These are phyloP conservation scores for Teunomyces atbi DNA, from an alignment of 805 yeast genomes.

Conservation along the genomic window DNA sequence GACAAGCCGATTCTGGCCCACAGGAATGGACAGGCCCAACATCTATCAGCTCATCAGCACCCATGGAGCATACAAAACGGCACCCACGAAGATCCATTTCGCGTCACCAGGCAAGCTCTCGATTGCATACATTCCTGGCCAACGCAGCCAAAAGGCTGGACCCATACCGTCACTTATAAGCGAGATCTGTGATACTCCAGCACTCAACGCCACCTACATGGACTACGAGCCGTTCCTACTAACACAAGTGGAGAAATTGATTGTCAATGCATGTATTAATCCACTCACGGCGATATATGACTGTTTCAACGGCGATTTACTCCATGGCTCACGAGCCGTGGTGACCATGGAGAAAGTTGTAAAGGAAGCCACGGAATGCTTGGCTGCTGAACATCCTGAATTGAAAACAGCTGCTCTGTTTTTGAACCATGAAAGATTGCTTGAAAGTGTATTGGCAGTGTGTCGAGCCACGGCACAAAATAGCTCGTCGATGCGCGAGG, in stretches of 20 bases:
- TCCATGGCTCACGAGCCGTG: slow-evolving; percentile 34
- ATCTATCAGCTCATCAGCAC: slow-evolving; percentile 74
- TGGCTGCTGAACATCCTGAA: slow-evolving; percentile 29
- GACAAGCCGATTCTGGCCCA: slow-evolving; percentile 54
- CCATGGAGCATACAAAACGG: slow-evolving; percentile 71
- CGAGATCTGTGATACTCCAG: slow-evolving; percentile 14
- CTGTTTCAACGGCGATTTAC: slow-evolving; percentile 74
- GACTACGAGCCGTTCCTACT: slow-evolving; percentile 48
- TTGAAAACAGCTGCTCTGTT: slow-evolving; percentile 23
- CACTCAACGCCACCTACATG: slow-evolving; percentile 26
- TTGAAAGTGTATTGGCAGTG: slow-evolving; percentile 31
- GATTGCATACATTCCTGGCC: slow-evolving; percentile 54
- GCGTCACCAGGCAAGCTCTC: slow-evolving; percentile 71
- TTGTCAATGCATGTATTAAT: slow-evolving; percentile 80
- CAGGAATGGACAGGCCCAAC: slow-evolving; percentile 45
- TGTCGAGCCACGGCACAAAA: slow-evolving; percentile 50
- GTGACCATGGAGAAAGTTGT: slow-evolving; percentile 42
- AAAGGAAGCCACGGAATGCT: slow-evolving; percentile 43
- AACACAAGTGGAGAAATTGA: slow-evolving; percentile 68
- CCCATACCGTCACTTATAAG: background rate
- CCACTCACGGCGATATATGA: slow-evolving; percentile 77
- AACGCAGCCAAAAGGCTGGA: slow-evolving; percentile 8
- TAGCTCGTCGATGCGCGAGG: slow-evolving; percentile 71
- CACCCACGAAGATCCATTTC: slow-evolving; percentile 42
- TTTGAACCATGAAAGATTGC: slow-evolving; percentile 33